These are phyloP conservation scores for Aspergillus panamensis DNA, from an alignment of 495 filamentous ascomycete genomes.

Conservation along the genomic window DNA sequence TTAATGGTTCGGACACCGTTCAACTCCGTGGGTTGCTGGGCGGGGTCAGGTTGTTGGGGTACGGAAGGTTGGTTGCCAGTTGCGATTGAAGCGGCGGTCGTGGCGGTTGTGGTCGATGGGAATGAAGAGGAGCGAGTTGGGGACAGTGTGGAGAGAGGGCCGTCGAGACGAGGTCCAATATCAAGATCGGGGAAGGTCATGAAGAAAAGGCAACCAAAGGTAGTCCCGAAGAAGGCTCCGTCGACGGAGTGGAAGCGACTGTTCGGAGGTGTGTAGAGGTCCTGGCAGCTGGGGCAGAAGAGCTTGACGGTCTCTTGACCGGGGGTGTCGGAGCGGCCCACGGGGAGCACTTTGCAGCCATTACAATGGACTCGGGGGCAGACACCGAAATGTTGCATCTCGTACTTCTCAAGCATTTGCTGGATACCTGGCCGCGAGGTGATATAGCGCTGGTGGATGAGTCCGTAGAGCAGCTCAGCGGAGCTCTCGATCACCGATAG, in stretches of 20 bases:
- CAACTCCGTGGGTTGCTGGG: slow-evolving; percentile 55
- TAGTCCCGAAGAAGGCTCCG: slow-evolving; percentile 96
- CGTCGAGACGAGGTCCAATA: slow-evolving; percentile 45
- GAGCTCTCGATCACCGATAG: slow-evolving; percentile 93
- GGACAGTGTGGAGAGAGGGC: slow-evolving; percentile 15
- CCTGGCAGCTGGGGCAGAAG: slow-evolving; percentile 94
- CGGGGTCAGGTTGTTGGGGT: slow-evolving; percentile 31
- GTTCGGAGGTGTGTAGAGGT: slow-evolving; percentile 96
- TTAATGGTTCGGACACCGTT: slow-evolving; percentile 84
- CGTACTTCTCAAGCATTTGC: slow-evolving; percentile 99
- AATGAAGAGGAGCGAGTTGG: slow-evolving; percentile 37
- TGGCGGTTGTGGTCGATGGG: slow-evolving; percentile 8
- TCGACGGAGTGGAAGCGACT: slow-evolving; percentile 97
- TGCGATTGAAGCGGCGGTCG: slow-evolving; percentile 23
- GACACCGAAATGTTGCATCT: slow-evolving; percentile 87
- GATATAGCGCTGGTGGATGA: slow-evolving; percentile 98
- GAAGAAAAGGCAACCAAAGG: slow-evolving; percentile 91
- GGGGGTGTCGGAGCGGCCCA: slow-evolving; percentile 88
- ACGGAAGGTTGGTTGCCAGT: slow-evolving; percentile 24
- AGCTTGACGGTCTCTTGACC: slow-evolving; percentile 97
- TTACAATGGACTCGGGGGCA: slow-evolving; percentile 90
- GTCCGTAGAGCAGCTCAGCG: slow-evolving; percentile 92
- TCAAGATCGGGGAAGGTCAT: slow-evolving; percentile 97
- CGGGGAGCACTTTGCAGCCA: slow-evolving; percentile 82
- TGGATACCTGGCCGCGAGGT: slow-evolving; percentile 96